Base-by-base conservation (phyloP, 2,329 filamentous ascomycete genomes). In the Thielaviopsis musarum region DNA sequence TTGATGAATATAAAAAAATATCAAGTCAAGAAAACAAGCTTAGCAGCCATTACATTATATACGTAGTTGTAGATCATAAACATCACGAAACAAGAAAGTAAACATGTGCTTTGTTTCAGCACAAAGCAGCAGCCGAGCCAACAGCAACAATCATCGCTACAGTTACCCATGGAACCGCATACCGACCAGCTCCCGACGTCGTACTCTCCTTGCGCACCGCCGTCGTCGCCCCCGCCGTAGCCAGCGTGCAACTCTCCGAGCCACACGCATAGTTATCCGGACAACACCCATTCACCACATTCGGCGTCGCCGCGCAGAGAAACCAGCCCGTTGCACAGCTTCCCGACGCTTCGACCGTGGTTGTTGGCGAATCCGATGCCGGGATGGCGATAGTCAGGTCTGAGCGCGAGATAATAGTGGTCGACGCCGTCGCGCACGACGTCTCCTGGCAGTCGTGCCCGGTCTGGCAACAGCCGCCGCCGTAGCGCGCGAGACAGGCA, bases 391-490 rank as follows among this genome's bases (percentile, higher is more conserved):
- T 74, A 0, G 89, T 94, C 2, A 80, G 75, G 6, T 84, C 86
- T 5, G 53, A 48, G 62, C 83, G 76, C 0, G 77, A 79, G 2
- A 91, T 72, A 2, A 90, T 80, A 0, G 83, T 86, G 0, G 83
- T 86, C 0, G 76, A 66, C 0, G 76, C 73, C 0, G 80, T 71
- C 0, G 88, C 87, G 66, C 91, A 97, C 6, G 85, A 87, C 0
- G 86, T 87, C 0, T 83, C 85, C 62, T 85, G 81, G 71, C 91
- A 97, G 71, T 95, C 80, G 21, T 91, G 82, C 1, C 89, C 91
- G 0, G 88, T 90, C 60, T 87, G 86, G 72, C 91, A 97, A 73
- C 91, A 97, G 1, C 80, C 80, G 21, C 89, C 89, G 15, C 87
- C 89, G 61, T 91, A 88, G 62, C 83, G 83, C 1, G 91, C 91